Evolutionary conservation across 306 rosid species (phyloP).

Genomic region (Lupinus albus): DNA sequence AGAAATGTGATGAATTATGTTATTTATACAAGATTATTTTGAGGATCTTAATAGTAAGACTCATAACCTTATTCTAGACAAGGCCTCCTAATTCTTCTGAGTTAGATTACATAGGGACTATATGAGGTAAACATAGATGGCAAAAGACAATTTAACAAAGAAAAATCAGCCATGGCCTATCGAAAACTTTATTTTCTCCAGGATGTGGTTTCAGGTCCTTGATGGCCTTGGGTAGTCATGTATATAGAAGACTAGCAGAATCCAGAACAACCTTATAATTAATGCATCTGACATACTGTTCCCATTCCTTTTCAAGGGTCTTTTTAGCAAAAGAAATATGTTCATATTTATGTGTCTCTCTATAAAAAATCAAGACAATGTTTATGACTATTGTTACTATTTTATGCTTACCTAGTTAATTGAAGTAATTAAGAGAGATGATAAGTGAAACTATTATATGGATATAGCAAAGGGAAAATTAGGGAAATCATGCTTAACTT

Average conservation of each 20-base stretch:
- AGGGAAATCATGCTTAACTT: too few species aligned
- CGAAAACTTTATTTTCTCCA: constrained; percentile 3
- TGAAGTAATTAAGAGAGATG: too few species aligned
- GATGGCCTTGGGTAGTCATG: constrained; percentile 28
- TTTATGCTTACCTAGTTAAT: too few species aligned
- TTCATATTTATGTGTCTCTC: too few species aligned
- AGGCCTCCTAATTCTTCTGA: constrained; percentile 22
- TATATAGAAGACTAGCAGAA: constrained; percentile 13
- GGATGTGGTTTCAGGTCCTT: constrained; percentile 18
- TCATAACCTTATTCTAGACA: constrained; percentile 25
- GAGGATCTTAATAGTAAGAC: constrained; percentile 23
- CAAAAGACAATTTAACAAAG: constrained; percentile 12
- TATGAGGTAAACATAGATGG: constrained; percentile 21
- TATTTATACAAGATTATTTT: constrained; percentile 3
- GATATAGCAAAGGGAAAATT: too few species aligned
- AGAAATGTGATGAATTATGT: neutral
- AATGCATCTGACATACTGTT: constrained; percentile 9
- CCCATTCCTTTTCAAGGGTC: too few species aligned
- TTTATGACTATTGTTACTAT: too few species aligned
- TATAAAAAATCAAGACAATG: too few species aligned
- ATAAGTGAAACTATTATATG: too few species aligned
- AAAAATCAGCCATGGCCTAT: neutral
- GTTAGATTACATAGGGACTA: constrained; percentile 19
- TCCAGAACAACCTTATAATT: neutral
- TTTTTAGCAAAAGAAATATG: too few species aligned